Base-by-base conservation (phyloP, 1,284 basidiomycete species). In the Ustilago shanxiensis region DNA sequence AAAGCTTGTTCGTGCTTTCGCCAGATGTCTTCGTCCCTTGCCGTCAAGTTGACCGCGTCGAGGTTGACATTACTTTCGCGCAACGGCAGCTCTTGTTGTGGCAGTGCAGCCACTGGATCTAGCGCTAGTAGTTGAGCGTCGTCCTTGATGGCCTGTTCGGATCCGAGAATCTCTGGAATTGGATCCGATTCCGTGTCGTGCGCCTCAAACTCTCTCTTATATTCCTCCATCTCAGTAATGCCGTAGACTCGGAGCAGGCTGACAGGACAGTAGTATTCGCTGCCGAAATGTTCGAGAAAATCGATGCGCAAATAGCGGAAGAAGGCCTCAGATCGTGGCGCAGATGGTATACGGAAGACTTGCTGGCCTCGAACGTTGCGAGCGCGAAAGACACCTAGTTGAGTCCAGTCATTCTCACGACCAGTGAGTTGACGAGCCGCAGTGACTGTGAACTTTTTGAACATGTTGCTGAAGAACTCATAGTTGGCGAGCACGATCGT, bases 391-490 rank as follows among this genome's bases (percentile, higher is more conserved):
- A 90, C 90, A 18, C 94, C 89, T 1, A 90, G 86, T 47, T 88
- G 85, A 31, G 86, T 84, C 89, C 89, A 90, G 37, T 85, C 80
- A 52, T 89, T 88, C 1, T 90, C 91, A 89, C 93, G 94, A 22
- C 89, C 91, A 20, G 91, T 90, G 24, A 90, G 88, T 39, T 91
- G 90, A 85, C 93, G 92, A 6, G 93, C 91, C 2, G 94, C 93
- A 80, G 92, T 93, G 49, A 99, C 92, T 2, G 89, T 89, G 75
- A 99, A 93, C 60, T 95, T 93, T 86, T 94, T 93, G 88, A 99
- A 97, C 57, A 98, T 93, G 11, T 95, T 95, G 79, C 93, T 95
- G 88, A 98, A 99, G 88, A 98, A 98, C 87, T 99, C 96, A 86
- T 93, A 97, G 83, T 98, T 97, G 60, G 95, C 95, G 7, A 99